phyloP scores from a whole-genome alignment of 2,329 filamentous ascomycete species.

The Colletotrichum costaricense region DNA sequence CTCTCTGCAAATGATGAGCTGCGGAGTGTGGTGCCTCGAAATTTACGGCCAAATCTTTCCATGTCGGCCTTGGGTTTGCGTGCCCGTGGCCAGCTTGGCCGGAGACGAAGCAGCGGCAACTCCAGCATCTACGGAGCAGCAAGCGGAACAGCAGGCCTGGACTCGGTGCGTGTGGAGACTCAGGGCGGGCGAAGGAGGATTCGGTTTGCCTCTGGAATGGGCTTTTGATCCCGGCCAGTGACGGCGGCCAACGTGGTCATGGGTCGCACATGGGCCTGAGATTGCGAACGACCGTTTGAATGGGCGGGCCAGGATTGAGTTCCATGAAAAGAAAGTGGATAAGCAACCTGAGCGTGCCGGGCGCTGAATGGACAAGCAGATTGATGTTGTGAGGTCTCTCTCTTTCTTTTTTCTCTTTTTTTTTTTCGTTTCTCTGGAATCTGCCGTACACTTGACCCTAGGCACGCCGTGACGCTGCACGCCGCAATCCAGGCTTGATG shows the following conservation, averaged over 20 bases:
- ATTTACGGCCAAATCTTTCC: not conserved
- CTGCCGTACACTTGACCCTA: not conserved
- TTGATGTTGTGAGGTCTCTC: too few relatives aligned
- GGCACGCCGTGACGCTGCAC: not conserved
- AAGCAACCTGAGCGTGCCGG: not conserved
- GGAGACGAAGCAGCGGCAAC: conserved; percentile 12
- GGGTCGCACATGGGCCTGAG: conserved; percentile 35
- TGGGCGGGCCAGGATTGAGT: conserved; percentile 19
- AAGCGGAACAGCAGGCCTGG: conserved; percentile 19
- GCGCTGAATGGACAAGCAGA: conserved; percentile 12
- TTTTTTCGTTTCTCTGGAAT: not conserved
- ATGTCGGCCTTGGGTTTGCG: conserved; percentile 2
- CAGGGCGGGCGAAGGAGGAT: conserved; percentile 12
- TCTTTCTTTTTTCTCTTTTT: not conserved
- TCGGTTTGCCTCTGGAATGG: conserved; percentile 21
- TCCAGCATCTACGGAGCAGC: not conserved
- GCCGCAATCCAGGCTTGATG: not conserved
- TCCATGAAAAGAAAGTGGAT: conserved; percentile 12
- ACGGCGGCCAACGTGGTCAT: conserved; percentile 36
- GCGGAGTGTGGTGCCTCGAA: not conserved
- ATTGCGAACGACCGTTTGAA: conserved; percentile 36
- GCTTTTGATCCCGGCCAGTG: conserved; percentile 30
- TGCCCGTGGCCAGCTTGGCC: not conserved
- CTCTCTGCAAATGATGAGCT: not conserved
- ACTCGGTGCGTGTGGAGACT: conserved; percentile 19